Conservation (phyloP, 306 rosid genomes). For the Lathyrus sativus region DNA sequence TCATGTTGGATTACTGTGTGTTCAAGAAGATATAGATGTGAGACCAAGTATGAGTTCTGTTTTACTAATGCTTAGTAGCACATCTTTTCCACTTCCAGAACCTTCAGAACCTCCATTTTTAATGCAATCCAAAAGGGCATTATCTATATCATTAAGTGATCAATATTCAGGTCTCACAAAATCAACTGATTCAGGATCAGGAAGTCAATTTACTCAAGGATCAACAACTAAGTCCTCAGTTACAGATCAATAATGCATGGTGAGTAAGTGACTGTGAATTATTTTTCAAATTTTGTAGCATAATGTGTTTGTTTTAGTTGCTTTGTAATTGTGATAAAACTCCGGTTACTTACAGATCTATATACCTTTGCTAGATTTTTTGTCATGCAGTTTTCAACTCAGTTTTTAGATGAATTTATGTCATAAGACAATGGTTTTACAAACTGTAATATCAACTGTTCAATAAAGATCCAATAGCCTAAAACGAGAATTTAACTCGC, state of each 20-base stretch:
- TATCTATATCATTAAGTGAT: background rate
- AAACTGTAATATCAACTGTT: too few relatives aligned
- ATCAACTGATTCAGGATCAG: slow-evolving; percentile 24
- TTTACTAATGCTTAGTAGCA: slow-evolving; percentile 46
- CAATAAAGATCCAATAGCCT: too few relatives aligned
- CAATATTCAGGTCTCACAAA: slow-evolving; percentile 17
- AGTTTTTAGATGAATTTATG: too few relatives aligned
- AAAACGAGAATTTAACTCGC: too few relatives aligned
- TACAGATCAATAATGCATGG: background rate
- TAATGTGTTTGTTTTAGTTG: too few relatives aligned
- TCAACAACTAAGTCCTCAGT: slow-evolving; percentile 10
- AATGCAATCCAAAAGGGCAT: background rate
- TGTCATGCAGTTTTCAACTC: too few relatives aligned
- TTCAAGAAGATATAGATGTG: slow-evolving; percentile 47
- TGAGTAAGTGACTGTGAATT: slow-evolving; percentile 7
- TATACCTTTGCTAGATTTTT: too few relatives aligned
- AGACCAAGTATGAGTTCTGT: slow-evolving; percentile 59
- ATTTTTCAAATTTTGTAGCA: background rate
- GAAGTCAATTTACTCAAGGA: slow-evolving; percentile 3
- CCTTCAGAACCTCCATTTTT: slow-evolving; percentile 47
- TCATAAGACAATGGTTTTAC: too few relatives aligned
- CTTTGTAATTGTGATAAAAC: too few relatives aligned
- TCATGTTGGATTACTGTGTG: slow-evolving; percentile 60
- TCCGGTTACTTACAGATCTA: too few relatives aligned
- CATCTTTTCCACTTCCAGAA: slow-evolving; percentile 36